Base-by-base conservation (phyloP, 768 basidiomycete genomes). In the Pholiota conissans region DNA sequence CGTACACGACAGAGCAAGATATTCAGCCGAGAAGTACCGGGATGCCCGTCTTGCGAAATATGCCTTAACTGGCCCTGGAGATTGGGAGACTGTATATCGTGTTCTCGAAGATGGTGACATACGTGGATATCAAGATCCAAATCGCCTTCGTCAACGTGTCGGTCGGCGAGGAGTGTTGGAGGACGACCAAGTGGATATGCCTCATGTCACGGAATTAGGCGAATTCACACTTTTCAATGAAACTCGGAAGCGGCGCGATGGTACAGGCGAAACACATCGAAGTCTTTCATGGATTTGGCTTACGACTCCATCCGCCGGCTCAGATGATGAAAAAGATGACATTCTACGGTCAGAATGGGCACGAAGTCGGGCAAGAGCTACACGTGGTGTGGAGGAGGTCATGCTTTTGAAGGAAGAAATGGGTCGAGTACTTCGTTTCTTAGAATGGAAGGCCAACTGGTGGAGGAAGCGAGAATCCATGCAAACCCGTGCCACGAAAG, bases 261-360 rank as follows among this genome's bases (percentile, higher is more conserved):
- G 63, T 1, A 65, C 58, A 16, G 63, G 63, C 2, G 61, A 60
- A 27, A 62, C 57, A 3, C 35, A 48, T 4, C 18, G 28, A 16
- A 55, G 29, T 2, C 37, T 57, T n/a, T 62, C 61, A 5, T 62
- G 61, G 61, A 62, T 62, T 39, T 62, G 61, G 61, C 26, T 29
- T 20, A 48, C 45, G 10, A 49, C 42, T 13, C 3, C 3, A 18
- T 13, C 18, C 22, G 26, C n/a, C 10, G 30, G 29, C 14, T 13
- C 18, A 7, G 28, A 47, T 8, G 30, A 26, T 9, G 29, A 10
- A 14, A 56, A 32, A 9, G n/a, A n/a, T n/a, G n/a, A n/a, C n/a
- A n/a, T n/a, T n/a, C n/a, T n/a, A n/a, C n/a, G n/a, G n/a, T n/a
- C 53, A 3, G 67, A 68, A 51, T 71, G 68, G 68, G 62, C 65